Percentiles rank a stretch among this genome's conserved stretches.
Evolutionary conservation across 306 rosid species (phyloP).

Genomic region (Prunus kanzakura): DNA sequence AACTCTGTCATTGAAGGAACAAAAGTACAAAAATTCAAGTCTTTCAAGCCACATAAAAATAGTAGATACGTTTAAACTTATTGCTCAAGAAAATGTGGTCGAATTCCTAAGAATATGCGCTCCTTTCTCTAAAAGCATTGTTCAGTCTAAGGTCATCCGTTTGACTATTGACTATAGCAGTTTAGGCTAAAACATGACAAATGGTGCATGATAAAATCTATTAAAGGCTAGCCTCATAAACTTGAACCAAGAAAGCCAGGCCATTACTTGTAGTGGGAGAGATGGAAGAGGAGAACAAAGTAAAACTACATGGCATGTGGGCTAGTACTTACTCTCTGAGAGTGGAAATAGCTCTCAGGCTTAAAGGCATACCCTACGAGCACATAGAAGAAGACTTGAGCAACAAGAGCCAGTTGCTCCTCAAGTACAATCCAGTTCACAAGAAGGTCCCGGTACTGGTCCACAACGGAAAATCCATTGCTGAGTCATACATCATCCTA

Average conservation of each 20-base stretch:
- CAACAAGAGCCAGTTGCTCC: slow-evolving; percentile 27
- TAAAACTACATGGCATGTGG: slow-evolving; percentile 27
- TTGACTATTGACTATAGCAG: not conserved
- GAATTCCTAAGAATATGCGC: no score
- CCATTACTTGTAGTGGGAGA: not conserved
- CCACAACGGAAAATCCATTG: slow-evolving; percentile 15
- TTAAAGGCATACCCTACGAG: slow-evolving; percentile 29
- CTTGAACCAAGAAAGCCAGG: not conserved
- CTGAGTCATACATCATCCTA: slow-evolving; percentile 25
- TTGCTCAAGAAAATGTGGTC: no score
- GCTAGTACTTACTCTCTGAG: slow-evolving; percentile 26
- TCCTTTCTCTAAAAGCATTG: not conserved
- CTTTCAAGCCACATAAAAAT: no score
- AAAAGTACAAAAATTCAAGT: no score
- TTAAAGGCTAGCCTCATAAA: not conserved
- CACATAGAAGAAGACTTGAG: slow-evolving; percentile 25
- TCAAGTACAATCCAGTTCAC: slow-evolving; percentile 24
- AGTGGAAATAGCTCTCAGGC: slow-evolving; percentile 29
- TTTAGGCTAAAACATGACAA: not conserved
- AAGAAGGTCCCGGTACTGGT: slow-evolving; percentile 39
- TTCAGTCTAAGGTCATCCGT: not conserved
- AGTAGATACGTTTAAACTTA: no score
- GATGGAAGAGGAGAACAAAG: slow-evolving; percentile 28
- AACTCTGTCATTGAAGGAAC: no score
- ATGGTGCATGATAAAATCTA: not conserved